A percentile compares a stretch with the other conserved stretches of the same genome.
These are phyloP conservation scores for Lolium rigidum DNA, from an alignment of 176 grass and related monocot genomes.

Conservation along the genomic window DNA sequence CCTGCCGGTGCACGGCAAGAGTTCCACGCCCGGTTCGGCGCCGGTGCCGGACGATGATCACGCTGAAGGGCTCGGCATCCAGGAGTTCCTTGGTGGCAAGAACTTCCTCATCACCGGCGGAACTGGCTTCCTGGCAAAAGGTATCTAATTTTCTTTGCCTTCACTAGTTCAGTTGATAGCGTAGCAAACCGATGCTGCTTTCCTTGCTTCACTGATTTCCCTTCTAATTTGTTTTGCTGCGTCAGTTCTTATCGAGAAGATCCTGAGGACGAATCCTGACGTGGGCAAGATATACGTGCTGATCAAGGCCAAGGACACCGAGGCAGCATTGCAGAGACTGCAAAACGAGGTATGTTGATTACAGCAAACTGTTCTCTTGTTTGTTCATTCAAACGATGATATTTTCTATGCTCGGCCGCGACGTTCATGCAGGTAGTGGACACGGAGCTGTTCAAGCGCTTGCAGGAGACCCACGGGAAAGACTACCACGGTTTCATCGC, in stretches of 20 bases:
- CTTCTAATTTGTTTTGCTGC: background rate
- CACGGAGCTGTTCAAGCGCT: slow-evolving; percentile 70
- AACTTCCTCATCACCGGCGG: slow-evolving; percentile 89
- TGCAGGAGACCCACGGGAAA: slow-evolving; percentile 76
- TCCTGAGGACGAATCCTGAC: slow-evolving; percentile 72
- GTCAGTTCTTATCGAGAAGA: slow-evolving; percentile 91
- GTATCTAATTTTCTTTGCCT: slow-evolving; percentile 23
- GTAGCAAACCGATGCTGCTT: background rate
- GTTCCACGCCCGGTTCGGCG: background rate
- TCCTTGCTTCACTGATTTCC: background rate
- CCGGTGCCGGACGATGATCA: background rate
- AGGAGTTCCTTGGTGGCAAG: slow-evolving; percentile 71
- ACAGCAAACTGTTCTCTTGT: background rate
- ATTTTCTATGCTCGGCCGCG: background rate
- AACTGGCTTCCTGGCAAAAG: slow-evolving; percentile 93
- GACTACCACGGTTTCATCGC: slow-evolving; percentile 69
- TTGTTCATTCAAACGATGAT: background rate
- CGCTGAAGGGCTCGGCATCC: slow-evolving; percentile 65
- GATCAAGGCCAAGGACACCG: slow-evolving; percentile 81
- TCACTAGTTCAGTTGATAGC: background rate
- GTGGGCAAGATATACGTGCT: slow-evolving; percentile 91
- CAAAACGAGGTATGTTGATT: slow-evolving; percentile 54
- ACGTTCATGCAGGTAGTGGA: slow-evolving; percentile 62
- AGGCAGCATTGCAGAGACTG: slow-evolving; percentile 65
- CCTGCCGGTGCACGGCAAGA: background rate